Evolutionary conservation across 2,329 filamentous ascomycete genomes (phyloP).

Genomic region (Zymoseptoria brevis): DNA sequence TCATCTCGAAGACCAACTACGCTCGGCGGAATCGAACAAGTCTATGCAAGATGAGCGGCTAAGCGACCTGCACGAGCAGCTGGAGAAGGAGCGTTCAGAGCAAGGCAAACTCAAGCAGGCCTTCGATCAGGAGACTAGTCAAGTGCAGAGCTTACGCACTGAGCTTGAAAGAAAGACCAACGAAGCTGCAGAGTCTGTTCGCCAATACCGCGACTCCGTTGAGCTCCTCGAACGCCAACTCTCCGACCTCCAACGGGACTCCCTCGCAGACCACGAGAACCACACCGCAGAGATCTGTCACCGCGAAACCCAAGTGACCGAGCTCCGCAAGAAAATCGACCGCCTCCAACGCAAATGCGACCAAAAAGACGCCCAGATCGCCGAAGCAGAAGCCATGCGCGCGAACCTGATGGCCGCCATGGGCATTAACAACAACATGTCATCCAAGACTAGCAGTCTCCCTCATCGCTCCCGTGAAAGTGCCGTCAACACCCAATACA

Average conservation of each 20-base stretch:
- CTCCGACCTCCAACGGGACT: not conserved
- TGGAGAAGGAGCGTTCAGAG: not conserved
- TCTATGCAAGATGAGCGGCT: not conserved
- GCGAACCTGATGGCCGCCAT: slow-evolving; percentile 32
- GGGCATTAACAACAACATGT: slow-evolving; percentile 20
- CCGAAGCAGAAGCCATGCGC: slow-evolving; percentile 32
- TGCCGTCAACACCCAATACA: slow-evolving; percentile 3
- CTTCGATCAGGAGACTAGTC: not conserved
- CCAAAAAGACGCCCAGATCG: slow-evolving; percentile 31
- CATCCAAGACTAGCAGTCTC: slow-evolving; percentile 4
- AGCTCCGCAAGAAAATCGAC: slow-evolving; percentile 23
- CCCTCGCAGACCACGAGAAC: not conserved
- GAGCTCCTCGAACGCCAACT: not conserved
- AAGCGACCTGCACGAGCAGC: not conserved
- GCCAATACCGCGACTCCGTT: not conserved
- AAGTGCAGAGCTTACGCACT: not conserved
- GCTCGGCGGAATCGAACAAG: not conserved
- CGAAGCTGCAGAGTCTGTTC: not conserved
- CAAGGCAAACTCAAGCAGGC: not conserved
- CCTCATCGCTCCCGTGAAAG: slow-evolving; percentile 16
- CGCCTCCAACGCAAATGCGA: slow-evolving; percentile 26
- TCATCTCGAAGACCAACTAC: not conserved
- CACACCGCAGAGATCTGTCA: slow-evolving; percentile 5
- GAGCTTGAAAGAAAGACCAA: not conserved
- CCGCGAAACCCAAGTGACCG: slow-evolving; percentile 13